Base-by-base conservation (phyloP, 164 flowering plant species). In the Santalum album region DNA sequence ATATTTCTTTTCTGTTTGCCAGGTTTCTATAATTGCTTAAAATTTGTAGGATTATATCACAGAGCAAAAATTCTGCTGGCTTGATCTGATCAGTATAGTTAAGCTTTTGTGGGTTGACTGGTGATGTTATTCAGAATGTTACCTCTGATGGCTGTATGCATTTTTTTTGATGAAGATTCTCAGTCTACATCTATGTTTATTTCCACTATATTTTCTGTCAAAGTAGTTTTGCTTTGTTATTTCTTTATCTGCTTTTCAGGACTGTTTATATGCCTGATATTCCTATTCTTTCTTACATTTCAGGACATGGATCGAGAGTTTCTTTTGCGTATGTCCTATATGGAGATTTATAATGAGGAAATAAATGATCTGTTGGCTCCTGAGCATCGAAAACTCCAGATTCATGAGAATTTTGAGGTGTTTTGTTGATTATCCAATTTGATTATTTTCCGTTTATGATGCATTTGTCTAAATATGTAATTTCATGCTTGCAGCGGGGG, bases 271-370 rank as follows among this genome's bases (percentile, higher is more conserved):
- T 15, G 6, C 3, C 7, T 49, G 1, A 24, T 11, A 15, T 49
- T 49, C 12, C 6, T 22, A 27, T 14, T 19, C 35, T 26, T 19
- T 50, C 17, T 32, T 24, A 12, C 19, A 54, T 54, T 60, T 35
- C 39, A 89, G 97, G 88, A 76, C 60, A 70, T 60, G 39, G 83
- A 77, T 66, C 77, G 99, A 60, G 99, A 92, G 60, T 92, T 90
- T 71, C 95, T 92, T 55, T 56, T 92, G 36, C 75, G 97, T 24
- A 89, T 92, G 96, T 92, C 99, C 0, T 89, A 89, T 57, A 78
- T 92, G 95, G 99, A 92, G 64, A 92, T 92, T 22, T 92, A 90
- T 60, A 92, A 92, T 65, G 99, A 92, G 58, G 97, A 89, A 50
- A 87, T 92, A 54, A 89, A 90, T 76, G 99, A 92, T 70, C 60